Conservation (phyloP, 2,329 filamentous ascomycete genomes). For the Colletotrichum sp. region DNA sequence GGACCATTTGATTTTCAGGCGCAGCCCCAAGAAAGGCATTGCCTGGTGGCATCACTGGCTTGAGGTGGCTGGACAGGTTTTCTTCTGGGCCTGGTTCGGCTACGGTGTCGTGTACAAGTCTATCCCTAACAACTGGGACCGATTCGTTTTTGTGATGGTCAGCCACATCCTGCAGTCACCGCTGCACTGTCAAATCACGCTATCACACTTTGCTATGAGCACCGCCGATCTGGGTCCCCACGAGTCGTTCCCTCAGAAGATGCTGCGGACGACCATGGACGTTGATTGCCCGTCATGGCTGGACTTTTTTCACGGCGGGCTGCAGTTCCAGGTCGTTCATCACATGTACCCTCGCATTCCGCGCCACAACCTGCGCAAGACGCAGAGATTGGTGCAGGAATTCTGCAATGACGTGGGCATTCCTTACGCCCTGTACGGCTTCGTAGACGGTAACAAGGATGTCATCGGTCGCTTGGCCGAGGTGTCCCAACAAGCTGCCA, state of each 20-base stretch:
- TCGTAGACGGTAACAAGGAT: conserved; percentile 81
- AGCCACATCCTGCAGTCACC: conserved; percentile 84
- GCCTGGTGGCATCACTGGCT: conserved; percentile 85
- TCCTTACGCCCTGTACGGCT: conserved; percentile 85
- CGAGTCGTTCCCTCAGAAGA: conserved; percentile 89
- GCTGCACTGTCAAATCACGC: conserved; percentile 86
- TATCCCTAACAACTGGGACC: conserved; percentile 71
- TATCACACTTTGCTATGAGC: conserved; percentile 94
- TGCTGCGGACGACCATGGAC: conserved; percentile 93
- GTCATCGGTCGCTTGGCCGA: conserved; percentile 80
- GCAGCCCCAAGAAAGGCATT: conserved; percentile 75
- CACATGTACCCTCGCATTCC: conserved; percentile 86
- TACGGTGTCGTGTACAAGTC: conserved; percentile 79
- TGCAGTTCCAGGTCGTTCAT: conserved; percentile 90
- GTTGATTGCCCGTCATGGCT: conserved; percentile 88
- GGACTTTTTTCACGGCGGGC: conserved; percentile 86
- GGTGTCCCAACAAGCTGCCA: conserved; percentile 79
- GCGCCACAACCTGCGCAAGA: conserved; percentile 78
- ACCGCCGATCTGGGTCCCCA: conserved; percentile 82
- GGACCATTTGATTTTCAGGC: conserved; percentile 74
- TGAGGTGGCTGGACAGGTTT: conserved; percentile 76
- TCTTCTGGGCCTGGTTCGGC: conserved; percentile 89
- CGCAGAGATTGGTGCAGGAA: conserved; percentile 77
- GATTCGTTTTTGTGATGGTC: conserved; percentile 77
- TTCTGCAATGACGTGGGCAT: conserved; percentile 85